phyloP scores from a whole-genome alignment of 2,329 filamentous ascomycete species.

The Leptographium flavum region DNA sequence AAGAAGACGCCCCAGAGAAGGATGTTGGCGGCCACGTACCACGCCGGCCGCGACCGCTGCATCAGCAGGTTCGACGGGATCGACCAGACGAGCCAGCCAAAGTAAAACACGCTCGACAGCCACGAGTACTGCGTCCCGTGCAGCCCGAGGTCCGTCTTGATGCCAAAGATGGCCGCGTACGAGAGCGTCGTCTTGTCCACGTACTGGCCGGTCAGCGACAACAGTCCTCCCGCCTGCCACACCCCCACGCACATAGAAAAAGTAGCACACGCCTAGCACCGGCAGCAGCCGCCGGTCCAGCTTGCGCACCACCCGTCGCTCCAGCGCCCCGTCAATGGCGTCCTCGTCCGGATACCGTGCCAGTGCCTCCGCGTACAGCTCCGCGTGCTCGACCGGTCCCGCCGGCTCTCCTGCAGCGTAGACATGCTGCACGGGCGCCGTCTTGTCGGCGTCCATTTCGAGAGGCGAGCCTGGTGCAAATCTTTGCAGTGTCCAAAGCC shows the following conservation, averaged over 20 bases:
- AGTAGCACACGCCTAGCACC: conserved; percentile 24
- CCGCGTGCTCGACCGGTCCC: conserved; percentile 1
- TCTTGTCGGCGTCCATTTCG: too few relatives aligned
- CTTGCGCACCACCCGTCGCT: conserved; percentile 21
- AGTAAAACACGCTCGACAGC: conserved; percentile 38
- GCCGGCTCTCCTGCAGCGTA: too few relatives aligned
- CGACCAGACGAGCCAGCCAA: conserved; percentile 24
- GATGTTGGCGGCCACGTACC: conserved; percentile 29
- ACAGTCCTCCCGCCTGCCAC: background rate
- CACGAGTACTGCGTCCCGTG: conserved; percentile 44
- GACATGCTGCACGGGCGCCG: too few relatives aligned
- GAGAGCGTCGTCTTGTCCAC: conserved; percentile 37
- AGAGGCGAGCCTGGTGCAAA: too few relatives aligned
- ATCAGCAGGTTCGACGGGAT: conserved; percentile 18
- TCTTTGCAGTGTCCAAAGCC: too few relatives aligned
- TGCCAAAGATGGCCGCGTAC: conserved; percentile 52
- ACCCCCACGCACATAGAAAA: conserved; percentile 21
- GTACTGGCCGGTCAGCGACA: conserved; percentile 6
- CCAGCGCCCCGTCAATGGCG: conserved; percentile 19
- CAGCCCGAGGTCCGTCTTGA: conserved; percentile 41
- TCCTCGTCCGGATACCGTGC: conserved; percentile 22
- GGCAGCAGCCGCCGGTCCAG: conserved; percentile 24
- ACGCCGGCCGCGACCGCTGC: conserved; percentile 19
- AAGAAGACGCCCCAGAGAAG: conserved; percentile 38
- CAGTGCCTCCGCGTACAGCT: conserved; percentile 22